Evolutionary conservation across 2,329 filamentous ascomycete species (phyloP), one percentile per base, ranked within the genome.

Genomic region (Alternaria brassicicola): DNA sequence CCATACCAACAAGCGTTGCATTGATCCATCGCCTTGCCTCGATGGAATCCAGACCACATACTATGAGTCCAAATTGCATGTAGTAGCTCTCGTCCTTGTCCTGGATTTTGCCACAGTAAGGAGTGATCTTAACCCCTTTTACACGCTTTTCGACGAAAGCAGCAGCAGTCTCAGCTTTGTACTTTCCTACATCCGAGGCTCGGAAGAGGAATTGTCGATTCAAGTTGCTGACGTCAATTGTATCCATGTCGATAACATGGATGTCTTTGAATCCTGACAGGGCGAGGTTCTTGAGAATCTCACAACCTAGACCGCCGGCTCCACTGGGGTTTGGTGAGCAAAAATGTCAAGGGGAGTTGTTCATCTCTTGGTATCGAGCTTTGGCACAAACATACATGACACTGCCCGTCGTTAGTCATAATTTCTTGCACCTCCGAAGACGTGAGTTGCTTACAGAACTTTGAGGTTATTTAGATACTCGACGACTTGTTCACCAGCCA

Each of bases 171-270:
- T 95, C 92, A 48, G 96, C 95, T 80, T 99, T 99, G 67, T 86
- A 91, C 72, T 92, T 94, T 35, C 96, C 95, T 26, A 99, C 94
- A 76, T 99, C 95, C 59, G 88, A 83, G 69, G 93, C 86, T 21
- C 95, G 91, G 79, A 99, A 99, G 58, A 99, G 87, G 74, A 99
- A 99, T 72, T 99, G 95, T 39, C 95, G 90, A 79, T 99, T 99
- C 21, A 99, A 85, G 76, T 99, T 99, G 49, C 93, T 97, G 60
- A 99, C 94, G 74, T 99, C 95, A 77, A 99, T 99, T 1, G 94
- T 99, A 78, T 99, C 92, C 95, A 99, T 99, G 80, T 99, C 95
- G 70, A 99, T 98, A 58, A 99, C 95, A 81, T 99, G 93, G 67
- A 99, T 97, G 72, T 97, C 88, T 78, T 91, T 96, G 82, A 99